Base-by-base conservation (phyloP, 345 rosid species). In the Lumnitzera racemosa region DNA sequence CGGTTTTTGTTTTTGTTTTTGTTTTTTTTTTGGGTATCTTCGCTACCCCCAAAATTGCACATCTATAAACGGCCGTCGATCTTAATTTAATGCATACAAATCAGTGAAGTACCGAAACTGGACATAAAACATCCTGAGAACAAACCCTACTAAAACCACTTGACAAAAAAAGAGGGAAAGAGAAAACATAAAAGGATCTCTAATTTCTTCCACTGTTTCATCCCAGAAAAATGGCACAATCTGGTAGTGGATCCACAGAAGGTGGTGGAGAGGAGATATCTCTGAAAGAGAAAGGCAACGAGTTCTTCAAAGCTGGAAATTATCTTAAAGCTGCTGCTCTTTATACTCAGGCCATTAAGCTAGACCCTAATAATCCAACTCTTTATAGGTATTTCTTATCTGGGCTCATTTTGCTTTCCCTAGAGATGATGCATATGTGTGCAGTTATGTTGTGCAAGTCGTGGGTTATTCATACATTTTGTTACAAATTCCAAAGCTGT, bases 271-370 rank as follows among this genome's bases (percentile, higher is more conserved):
- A 59, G 14, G 81, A 75, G 71, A 67, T 66, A 36, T 88, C 96
- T 46, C 74, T 90, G 59, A 94, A 90, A 61, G 96, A 90, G 24
- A 84, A 90, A 73, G 97, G 99, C 13, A 90, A 94, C 54, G 99
- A 86, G 57, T 84, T 88, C 79, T 94, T 90, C 78, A 90, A 94
- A 79, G 89, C 92, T 13, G 97, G 97, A 51, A 94, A 88, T 80
- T 90, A 74, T 61, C 95, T 90, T 52, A 94, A 94, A 86, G 99
- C 99, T 47, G 99, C 99, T 50, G 97, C 97, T 74, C 78, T 94
- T 49, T 94, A 94, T 70, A 94, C 99, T 75, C 96, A 88, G 73
- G 97, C 96, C 43, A 94, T 94, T 64, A 94, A 94, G 69, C 95
- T 84, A 55, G 97, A 90, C 69, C 95, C 97, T 70, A 80, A 89